Evolutionary conservation across 306 rosid genomes (phyloP), one percentile per base, ranked within the genome.

Genomic region (Canavalia gladiata): DNA sequence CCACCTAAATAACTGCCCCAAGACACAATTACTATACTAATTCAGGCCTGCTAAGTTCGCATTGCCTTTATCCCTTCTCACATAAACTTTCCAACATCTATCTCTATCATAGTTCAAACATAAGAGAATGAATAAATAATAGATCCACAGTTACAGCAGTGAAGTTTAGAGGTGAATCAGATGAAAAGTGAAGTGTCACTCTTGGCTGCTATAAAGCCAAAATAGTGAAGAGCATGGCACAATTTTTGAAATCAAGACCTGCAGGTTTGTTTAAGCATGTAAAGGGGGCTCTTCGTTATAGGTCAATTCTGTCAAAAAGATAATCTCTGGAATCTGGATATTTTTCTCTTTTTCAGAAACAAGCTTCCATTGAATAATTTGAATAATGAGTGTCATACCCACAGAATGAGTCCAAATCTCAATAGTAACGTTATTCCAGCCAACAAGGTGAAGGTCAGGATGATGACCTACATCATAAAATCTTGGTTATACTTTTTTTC

Each of bases 361-460:
- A 3, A 54, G 33, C 42, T 18, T 49, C 10, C 43, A 68, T 58
- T n/a, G 58, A 31, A 50, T 42, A 84, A 18, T 59, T 70, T 28
- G 64, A 77, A 64, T 7, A 72, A 69, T 45, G 18, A 59, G 39
- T 6, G 29, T 31, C 91, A 76, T 88, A 94, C 97, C 97, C 59
- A 86, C 94, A 45, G 97, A 89, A 85, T 92, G 94, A 31, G 98
- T 94, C 92, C 92, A 94, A 65, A 94, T 94, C 84, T 94, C 94
- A 50, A 94, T 79, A 11, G 89, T 89, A 39, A 92, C 89, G 65
- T 90, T 92, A 84, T 94, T 94, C 97, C 97, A 92, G 74, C 93
- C 94, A 76, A 90, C 97, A 66, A 94, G 93, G 87, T 94, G 98
- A 84, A 94, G 98, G 82, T 94, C 94, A n/a, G 98, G 98, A 86